Conservation (phyloP, 2,329 filamentous ascomycete genomes). For the Colletotrichum higginsianum region DNA sequence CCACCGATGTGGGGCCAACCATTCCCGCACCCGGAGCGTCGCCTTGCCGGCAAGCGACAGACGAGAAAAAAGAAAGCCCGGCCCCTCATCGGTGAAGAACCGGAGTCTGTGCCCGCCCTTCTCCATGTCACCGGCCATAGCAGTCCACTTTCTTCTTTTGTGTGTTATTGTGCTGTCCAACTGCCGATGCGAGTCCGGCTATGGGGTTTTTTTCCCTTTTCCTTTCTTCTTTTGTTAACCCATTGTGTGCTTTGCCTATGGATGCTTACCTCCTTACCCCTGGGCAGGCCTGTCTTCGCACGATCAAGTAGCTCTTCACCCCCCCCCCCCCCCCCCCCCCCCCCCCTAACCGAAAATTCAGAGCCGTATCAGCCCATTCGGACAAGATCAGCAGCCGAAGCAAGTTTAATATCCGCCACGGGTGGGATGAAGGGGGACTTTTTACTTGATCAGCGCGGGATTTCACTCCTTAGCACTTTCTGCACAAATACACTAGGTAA, state of each 20-base stretch:
- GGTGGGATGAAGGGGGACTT: background rate
- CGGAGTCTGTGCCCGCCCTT: conserved; percentile 3
- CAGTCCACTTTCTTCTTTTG: background rate
- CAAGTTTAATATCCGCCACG: conserved; percentile 5
- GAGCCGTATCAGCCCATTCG: conserved; percentile 30
- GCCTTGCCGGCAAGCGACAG: conserved; percentile 24
- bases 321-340: no score
- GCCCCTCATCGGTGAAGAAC: conserved; percentile 29
- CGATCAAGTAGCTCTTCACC: no score
- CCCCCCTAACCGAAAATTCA: background rate
- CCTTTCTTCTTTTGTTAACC: no score
- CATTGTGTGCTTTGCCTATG: no score
- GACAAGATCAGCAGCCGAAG: conserved; percentile 22
- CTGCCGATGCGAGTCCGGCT: conserved; percentile 3
- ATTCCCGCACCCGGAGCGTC: conserved; percentile 11
- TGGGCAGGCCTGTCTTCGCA: no score
- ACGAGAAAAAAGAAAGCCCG: conserved; percentile 31
- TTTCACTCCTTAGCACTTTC: background rate
- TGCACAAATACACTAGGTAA: no score
- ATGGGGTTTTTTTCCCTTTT: background rate
- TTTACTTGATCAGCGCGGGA: conserved; percentile 10
- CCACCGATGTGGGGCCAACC: conserved; percentile 28
- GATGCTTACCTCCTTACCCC: no score
- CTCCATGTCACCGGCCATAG: conserved; percentile 4
- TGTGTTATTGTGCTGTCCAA: background rate